phyloP scores from a whole-genome alignment of 768 basidiomycete species.

The Tylopilus sp. region DNA sequence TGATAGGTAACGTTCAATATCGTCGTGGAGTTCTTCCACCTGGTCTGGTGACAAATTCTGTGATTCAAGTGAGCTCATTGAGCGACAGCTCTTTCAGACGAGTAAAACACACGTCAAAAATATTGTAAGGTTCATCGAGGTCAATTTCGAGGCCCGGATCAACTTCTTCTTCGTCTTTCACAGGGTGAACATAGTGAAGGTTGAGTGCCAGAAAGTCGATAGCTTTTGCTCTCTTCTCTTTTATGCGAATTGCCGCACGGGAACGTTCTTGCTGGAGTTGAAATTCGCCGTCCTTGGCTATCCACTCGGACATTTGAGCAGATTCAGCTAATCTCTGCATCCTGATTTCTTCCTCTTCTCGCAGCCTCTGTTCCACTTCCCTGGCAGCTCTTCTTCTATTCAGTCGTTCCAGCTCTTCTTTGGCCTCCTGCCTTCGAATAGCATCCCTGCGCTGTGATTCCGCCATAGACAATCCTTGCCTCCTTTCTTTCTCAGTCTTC shows the following conservation, averaged over 20 bases:
- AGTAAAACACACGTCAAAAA: slow-evolving; percentile 73
- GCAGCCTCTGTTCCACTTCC: slow-evolving; percentile 80
- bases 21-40: slow-evolving; percentile 89
- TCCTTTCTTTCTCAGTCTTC: slow-evolving; percentile 94
- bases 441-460: slow-evolving; percentile 82
- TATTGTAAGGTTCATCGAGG: slow-evolving; percentile 96
- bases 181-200: slow-evolving; percentile 83
- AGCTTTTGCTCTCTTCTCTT: slow-evolving; percentile 97
- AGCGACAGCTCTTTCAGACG: not conserved
- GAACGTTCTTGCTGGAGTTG: slow-evolving; percentile 91
- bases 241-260: slow-evolving; percentile 89
- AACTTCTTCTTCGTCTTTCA: slow-evolving; percentile 72
- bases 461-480: slow-evolving; percentile 72
- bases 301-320: slow-evolving; percentile 97
- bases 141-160: slow-evolving; percentile 95
- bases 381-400: slow-evolving; percentile 89
- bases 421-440: slow-evolving; percentile 81
- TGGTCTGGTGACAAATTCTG: slow-evolving; percentile 85
- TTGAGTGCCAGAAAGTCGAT: slow-evolving; percentile 97
- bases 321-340: slow-evolving; percentile 91
- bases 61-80: slow-evolving; percentile 9
- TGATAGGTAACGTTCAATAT: slow-evolving; percentile 88
- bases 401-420: slow-evolving; percentile 90
- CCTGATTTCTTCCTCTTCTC: slow-evolving; percentile 90
- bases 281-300: slow-evolving; percentile 95